phyloP scores from a whole-genome alignment of 2,329 filamentous ascomycete species.

The Raffaelea ambrosiae region DNA sequence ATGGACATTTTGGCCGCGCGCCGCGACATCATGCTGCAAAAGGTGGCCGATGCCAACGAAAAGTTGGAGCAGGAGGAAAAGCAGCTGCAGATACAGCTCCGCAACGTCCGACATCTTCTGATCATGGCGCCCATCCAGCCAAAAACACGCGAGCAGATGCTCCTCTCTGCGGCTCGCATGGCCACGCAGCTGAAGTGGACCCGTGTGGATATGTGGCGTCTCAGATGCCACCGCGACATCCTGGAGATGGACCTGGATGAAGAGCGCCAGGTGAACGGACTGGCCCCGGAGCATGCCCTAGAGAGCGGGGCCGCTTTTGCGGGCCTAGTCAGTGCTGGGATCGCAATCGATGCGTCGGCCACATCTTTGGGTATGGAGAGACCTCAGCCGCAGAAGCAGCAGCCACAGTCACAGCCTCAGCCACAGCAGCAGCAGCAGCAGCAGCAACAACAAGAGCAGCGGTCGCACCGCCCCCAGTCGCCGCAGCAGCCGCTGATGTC shows the following conservation, averaged over 20 bases:
- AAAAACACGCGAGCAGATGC: conserved; percentile 78
- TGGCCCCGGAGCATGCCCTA: conserved; percentile 20
- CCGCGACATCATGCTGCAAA: conserved; percentile 71
- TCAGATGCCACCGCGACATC: conserved; percentile 86
- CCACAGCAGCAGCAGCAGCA: conserved; percentile 3
- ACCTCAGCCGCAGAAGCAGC: conserved; percentile 1
- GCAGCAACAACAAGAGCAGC: conserved; percentile 12
- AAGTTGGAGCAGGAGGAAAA: conserved; percentile 65
- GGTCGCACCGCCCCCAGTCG: too few species aligned
- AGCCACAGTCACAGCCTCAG: not conserved
- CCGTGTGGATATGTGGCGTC: conserved; percentile 86
- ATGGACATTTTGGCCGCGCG: conserved; percentile 79
- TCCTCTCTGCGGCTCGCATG: conserved; percentile 76
- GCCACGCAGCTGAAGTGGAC: conserved; percentile 88
- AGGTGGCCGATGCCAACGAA: conserved; percentile 75
- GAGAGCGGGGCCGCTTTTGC: conserved; percentile 12
- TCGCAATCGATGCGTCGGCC: not conserved
- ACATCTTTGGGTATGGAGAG: not conserved
- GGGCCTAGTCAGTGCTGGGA: conserved; percentile 6
- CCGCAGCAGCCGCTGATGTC: not conserved
- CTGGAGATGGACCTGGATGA: conserved; percentile 78
- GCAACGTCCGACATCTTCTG: conserved; percentile 84
- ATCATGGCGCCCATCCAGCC: conserved; percentile 83
- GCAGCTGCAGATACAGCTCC: conserved; percentile 71
- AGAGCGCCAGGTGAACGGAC: conserved; percentile 43